Evolutionary conservation across 2,329 filamentous ascomycete genomes (phyloP), one percentile per base, ranked within the genome.

Genomic region (Eurotiales sp.): DNA sequence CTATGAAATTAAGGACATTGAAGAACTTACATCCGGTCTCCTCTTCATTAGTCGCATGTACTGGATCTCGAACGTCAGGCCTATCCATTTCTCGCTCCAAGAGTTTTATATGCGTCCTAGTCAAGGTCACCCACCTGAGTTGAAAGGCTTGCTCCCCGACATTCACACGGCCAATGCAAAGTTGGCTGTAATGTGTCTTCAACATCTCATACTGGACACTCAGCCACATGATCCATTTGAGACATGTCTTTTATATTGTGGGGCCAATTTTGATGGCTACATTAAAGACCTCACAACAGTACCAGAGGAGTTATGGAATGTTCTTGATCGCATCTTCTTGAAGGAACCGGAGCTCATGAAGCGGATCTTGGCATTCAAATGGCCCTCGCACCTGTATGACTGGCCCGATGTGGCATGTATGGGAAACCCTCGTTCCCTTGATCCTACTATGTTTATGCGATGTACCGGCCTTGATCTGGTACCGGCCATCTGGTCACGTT

Each of bases 11-110:
- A 12, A 37, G n/a, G 32, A n/a, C 7, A 27, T 53, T 19, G 22
- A 27, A 2, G 41, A 46, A 17, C 4, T 51, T 8, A 51, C 45
- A 17, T 46, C 37, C 17, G 41, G 41, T 42, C 48, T 54, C 27
- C 36, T 55, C 10, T 27, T 19, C 12, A 45, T 49, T 29, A n/a
- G 37, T 47, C 34, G 15, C 11, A 8, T 6, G 8, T 11, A 11
- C 43, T 21, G 8, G 4, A 3, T 36, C 29, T 19, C 10, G 2
- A 40, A 40, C 4, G 40, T 55, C 19, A 51, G 41, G 21, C 36
- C 46, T 15, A 29, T 55, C 11, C 53, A 55, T 12, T 53, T 50
- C 34, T 50, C 53, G 3, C 21, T 55, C n/a, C 34, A 55, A n/a
- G 46, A 52, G 19, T 52, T 53, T 37, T 14, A 36, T 2, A 32